Base-by-base conservation (phyloP, 2,329 filamentous ascomycete genomes). In the Simplicillium sp. region DNA sequence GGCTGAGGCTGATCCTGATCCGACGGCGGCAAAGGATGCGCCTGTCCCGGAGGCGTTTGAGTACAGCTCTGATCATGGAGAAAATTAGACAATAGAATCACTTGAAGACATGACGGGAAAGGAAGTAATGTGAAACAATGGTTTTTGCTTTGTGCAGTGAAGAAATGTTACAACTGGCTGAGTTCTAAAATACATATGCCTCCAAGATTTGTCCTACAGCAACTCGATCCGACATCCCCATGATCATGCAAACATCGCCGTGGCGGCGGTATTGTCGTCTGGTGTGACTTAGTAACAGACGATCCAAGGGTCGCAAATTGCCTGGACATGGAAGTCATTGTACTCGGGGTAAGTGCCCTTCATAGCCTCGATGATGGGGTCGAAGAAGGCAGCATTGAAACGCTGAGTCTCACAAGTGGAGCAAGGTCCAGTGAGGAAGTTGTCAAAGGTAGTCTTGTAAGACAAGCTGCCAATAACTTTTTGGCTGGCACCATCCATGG, bases 301-400 rank as follows among this genome's bases (percentile, higher is more conserved):
- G 50, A 62, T 61, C 61, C 61, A 64, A 13, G 61, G 61, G 20
- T 55, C 52, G 37, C 61, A 64, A 40, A 62, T 53, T 5, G 58
- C 61, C 40, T 64, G 51, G 7, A 65, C 50, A 18, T 53, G 57
- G 43, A 62, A 64, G 40, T 56, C 60, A 46, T 58, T 58, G 46
- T 58, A 65, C 11, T 50, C 46, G n/a, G 62, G 61, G 34, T 61
- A 65, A 25, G 57, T 64, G 7, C 54, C 60, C 45, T 64, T 53
- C 39, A 64, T 51, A 6, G 61, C 59, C n/a, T 48, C 48, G 33
- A 64, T 57, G 40, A 64, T 60, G 11, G 60, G 58, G 29, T 58
- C 49, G 43, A 64, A 64, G 44, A 63, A 64, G 29, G 51, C 47
- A 9, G 53, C 48, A 47, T 63, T 53, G 51, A 64, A 64, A 7